These are phyloP conservation scores for Saksenaea oblongispora DNA, from an alignment of 371 early-diverging fungal genomes.

Conservation along the genomic window DNA sequence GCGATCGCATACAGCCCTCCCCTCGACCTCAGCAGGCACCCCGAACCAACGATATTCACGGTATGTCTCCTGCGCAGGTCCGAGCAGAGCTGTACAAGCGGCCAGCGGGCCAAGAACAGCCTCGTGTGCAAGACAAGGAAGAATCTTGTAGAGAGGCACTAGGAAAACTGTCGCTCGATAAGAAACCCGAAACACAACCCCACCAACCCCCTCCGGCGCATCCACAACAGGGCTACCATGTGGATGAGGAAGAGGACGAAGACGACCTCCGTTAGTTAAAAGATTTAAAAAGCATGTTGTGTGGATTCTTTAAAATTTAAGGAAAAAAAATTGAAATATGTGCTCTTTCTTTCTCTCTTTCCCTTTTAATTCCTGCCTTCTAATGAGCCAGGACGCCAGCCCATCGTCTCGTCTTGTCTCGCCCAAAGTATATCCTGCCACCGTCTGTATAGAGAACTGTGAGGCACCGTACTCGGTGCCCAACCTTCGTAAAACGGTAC, in stretches of 20 bases:
- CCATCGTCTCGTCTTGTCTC: neutral
- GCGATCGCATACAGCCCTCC: neutral
- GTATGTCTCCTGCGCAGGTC: constrained; percentile 35
- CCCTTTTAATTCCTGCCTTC: neutral
- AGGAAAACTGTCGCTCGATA: neutral
- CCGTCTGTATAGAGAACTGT: neutral
- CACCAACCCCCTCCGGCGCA: neutral
- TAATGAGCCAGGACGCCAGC: neutral
- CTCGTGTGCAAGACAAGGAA: neutral
- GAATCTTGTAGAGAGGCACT: neutral
- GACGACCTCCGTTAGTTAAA: neutral
- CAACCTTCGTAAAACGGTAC: neutral
- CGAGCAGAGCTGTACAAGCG: constrained; percentile 24
- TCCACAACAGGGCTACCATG: neutral
- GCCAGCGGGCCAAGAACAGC: constrained; percentile 5
- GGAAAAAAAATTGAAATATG: neutral
- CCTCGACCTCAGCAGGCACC: constrained; percentile 7
- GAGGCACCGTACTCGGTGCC: neutral
- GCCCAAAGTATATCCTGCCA: neutral
- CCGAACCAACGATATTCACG: constrained; percentile 24
- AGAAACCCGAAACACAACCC: neutral
- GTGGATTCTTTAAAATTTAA: no score
- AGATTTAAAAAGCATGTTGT: no score
- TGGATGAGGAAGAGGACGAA: neutral
- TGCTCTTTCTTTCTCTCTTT: neutral